These are phyloP conservation scores for Bryum argenteum DNA, from an alignment of 225 moss, liverwort and hornwort genomes.

Conservation along the genomic window DNA sequence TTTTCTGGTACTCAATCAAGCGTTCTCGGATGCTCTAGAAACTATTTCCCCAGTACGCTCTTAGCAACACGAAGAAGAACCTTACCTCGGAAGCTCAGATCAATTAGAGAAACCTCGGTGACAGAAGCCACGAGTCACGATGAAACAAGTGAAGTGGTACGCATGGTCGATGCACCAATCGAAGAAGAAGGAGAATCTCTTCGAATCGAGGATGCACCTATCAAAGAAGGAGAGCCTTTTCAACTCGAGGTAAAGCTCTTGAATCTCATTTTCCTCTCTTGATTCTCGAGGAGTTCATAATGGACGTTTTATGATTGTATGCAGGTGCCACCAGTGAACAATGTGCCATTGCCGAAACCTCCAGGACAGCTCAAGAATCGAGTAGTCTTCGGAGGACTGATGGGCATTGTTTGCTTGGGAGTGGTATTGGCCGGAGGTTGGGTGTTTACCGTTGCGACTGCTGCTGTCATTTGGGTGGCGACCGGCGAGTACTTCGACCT, in stretches of 20 bases:
- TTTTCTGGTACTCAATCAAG: constrained; percentile 35
- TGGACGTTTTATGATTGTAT: not conserved
- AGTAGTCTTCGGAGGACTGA: constrained; percentile 68
- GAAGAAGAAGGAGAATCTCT: constrained; percentile 24
- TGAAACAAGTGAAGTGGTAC: constrained; percentile 36
- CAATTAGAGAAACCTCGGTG: constrained; percentile 31
- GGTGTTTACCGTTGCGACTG: constrained; percentile 73
- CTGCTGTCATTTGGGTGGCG: constrained; percentile 66
- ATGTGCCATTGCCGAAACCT: constrained; percentile 22
- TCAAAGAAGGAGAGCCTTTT: no score
- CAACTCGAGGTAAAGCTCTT: no score
- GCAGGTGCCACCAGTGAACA: constrained; percentile 21
- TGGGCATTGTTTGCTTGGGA: constrained; percentile 63
- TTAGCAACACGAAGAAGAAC: constrained; percentile 34
- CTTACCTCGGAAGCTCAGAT: constrained; percentile 31
- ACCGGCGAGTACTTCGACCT: constrained; percentile 92
- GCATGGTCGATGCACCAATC: constrained; percentile 39
- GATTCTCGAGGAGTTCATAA: no score
- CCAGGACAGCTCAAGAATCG: constrained; percentile 65
- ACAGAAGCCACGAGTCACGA: constrained; percentile 32
- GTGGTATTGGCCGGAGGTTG: constrained; percentile 85
- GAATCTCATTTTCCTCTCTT: no score
- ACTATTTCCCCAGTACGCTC: constrained; percentile 20
- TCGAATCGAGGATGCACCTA: constrained; percentile 27
- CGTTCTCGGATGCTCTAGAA: constrained; percentile 33